Base-by-base conservation (phyloP, 257 asterid genomes). In the Dorcoceras hygrometricum region DNA sequence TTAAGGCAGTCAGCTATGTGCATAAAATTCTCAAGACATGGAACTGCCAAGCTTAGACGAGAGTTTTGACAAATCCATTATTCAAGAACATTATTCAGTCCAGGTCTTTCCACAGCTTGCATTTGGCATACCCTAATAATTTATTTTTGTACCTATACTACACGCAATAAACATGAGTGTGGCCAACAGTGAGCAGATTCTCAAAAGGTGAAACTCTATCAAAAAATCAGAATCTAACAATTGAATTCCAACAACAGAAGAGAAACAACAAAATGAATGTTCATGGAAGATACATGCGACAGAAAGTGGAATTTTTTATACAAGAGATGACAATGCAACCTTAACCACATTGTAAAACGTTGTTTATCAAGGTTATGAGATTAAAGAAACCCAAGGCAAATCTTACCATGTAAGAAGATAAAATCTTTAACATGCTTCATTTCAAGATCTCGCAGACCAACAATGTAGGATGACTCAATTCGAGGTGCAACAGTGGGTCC, bases 341-440 rank as follows among this genome's bases (percentile, higher is more conserved):
- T 25, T 25, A 73, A 59, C 69, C 71, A 31, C 55, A 43, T 32
- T 68, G 22, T 64, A 67, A 46, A 23, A 9, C 59, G 64, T 16
- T 31, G 20, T 53, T 71, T 59, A 57, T 67, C 28, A 66, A 61
- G 53, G 71, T 61, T 22, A 56, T 59, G 57, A 51, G 56, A 67
- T 46, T 16, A 59, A 65, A 62, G 43, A 62, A 72, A 73, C 65
- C 51, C 56, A 70, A 74, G 54, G 56, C 57, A 62, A 79, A 55
- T 51, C 96, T 86, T 79, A 92, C 98, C 98, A 73, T 93, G 84
- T 73, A 93, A 66, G 76, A 90, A 90, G 77, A 80, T 74, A 71
- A 93, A 84, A 78, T 93, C 97, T 76, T 90, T 90, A 28, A 93
- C 88, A 63, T 93, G 97, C 83, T 86, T 93, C 95, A 93, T 86